A percentile compares a stretch with the other conserved stretches of the same genome.
Evolutionary conservation across 495 filamentous ascomycete genomes (phyloP).

Genomic region (Aspergillus ellipticus): DNA sequence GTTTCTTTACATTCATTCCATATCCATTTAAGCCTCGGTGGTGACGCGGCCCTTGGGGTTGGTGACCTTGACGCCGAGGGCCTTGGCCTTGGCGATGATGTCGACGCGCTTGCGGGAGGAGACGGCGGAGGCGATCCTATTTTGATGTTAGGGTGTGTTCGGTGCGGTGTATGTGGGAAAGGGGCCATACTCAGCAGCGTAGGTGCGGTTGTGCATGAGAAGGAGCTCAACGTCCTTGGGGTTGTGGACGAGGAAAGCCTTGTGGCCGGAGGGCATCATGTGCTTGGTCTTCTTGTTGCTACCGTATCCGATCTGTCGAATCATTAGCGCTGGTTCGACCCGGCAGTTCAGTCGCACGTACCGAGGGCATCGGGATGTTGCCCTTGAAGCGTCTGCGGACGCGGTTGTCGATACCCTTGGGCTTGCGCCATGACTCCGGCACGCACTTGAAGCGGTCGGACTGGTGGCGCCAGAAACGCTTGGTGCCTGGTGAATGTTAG

Average conservation of each 20-base stretch:
- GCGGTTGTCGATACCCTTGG: slow-evolving; percentile 97
- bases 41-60: slow-evolving; percentile 98
- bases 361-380: slow-evolving; percentile 93
- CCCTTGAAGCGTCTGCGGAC: slow-evolving; percentile 92
- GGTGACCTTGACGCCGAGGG: slow-evolving; percentile 96
- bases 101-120: slow-evolving; percentile 98
- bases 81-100: slow-evolving; percentile 93
- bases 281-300: slow-evolving; percentile 98
- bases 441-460: slow-evolving; percentile 92
- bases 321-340: not conserved
- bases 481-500: slow-evolving; percentile 59
- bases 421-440: slow-evolving; percentile 88
- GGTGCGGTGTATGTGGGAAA: not conserved
- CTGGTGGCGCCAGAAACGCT: slow-evolving; percentile 93
- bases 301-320: slow-evolving; percentile 84
- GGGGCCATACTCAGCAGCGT: slow-evolving; percentile 86
- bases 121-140: slow-evolving; percentile 92
- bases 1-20: slow-evolving; percentile 18
- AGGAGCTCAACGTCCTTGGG: slow-evolving; percentile 91
- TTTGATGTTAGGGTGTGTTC: not conserved
- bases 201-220: slow-evolving; percentile 99
- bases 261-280: slow-evolving; percentile 98
- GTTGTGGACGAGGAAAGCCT: slow-evolving; percentile 99
- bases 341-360: slow-evolving; percentile 49
- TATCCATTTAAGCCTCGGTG: slow-evolving; percentile 77